These are phyloP conservation scores for Tolypocladium amazonense DNA, from an alignment of 2,329 filamentous ascomycete species.

Conservation along the genomic window DNA sequence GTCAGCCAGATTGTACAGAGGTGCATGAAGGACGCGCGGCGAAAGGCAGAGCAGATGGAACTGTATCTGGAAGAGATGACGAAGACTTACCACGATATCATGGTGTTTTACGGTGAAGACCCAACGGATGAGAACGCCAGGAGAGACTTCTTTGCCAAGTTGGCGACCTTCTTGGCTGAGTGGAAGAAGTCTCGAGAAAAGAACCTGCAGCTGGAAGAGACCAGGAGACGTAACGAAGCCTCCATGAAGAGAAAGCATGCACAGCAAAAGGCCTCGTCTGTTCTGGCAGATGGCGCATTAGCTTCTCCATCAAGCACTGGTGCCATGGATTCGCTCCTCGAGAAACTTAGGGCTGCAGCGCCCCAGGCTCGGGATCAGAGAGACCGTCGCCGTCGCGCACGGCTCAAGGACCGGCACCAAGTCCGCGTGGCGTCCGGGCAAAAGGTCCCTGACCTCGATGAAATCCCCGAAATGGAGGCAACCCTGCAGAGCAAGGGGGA, in stretches of 20 bases:
- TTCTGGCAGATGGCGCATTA: slow-evolving; percentile 32
- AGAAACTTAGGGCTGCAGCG: slow-evolving; percentile 88
- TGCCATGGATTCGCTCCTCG: slow-evolving; percentile 90
- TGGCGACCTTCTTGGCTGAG: slow-evolving; percentile 80
- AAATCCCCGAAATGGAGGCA: slow-evolving; percentile 46
- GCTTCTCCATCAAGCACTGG: slow-evolving; percentile 65
- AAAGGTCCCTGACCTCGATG: slow-evolving; percentile 62
- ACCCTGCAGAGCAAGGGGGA: slow-evolving; percentile 21
- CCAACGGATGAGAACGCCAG: slow-evolving; percentile 83
- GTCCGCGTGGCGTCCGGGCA: slow-evolving; percentile 84
- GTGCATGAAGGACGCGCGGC: slow-evolving; percentile 89
- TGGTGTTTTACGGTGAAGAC: slow-evolving; percentile 95
- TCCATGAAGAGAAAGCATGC: slow-evolving; percentile 85
- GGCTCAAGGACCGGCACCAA: slow-evolving; percentile 84
- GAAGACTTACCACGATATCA: slow-evolving; percentile 85
- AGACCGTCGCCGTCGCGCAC: slow-evolving; percentile 74
- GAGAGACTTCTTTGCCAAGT: slow-evolving; percentile 89
- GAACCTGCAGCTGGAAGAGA: slow-evolving; percentile 77
- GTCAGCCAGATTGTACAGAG: slow-evolving; percentile 86
- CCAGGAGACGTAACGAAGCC: slow-evolving; percentile 72
- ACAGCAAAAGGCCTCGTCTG: slow-evolving; percentile 46
- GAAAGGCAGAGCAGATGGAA: slow-evolving; percentile 93
- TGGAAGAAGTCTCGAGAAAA: slow-evolving; percentile 97
- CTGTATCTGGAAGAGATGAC: slow-evolving; percentile 90
- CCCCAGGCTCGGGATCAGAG: slow-evolving; percentile 83